These are phyloP conservation scores for Xylaria cubensis DNA, from an alignment of 495 filamentous ascomycete genomes.

Conservation along the genomic window DNA sequence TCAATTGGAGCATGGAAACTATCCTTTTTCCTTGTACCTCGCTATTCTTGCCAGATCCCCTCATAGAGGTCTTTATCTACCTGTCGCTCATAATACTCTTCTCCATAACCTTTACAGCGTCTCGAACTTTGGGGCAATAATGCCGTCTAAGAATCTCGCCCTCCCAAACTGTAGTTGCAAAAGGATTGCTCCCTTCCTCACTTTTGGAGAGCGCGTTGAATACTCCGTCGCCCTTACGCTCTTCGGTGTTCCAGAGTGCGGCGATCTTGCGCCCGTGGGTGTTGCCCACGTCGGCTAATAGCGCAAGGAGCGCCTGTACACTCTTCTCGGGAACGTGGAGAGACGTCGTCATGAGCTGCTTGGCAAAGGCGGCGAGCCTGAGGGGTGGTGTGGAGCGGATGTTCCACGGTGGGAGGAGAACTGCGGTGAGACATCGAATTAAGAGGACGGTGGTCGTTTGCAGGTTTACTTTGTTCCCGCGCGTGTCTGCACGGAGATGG, in stretches of 20 bases:
- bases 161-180: constrained; percentile 91
- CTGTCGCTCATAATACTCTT: constrained; percentile 52
- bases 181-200: constrained; percentile 58
- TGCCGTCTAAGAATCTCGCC: constrained; percentile 84
- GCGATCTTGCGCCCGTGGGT: constrained; percentile 72
- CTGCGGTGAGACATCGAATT: constrained; percentile 78
- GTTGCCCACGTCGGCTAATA: constrained; percentile 77
- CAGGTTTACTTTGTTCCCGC: constrained; percentile 80
- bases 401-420: constrained; percentile 71
- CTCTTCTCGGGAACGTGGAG: constrained; percentile 92
- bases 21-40: neutral
- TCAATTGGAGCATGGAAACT: neutral
- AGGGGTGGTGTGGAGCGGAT: constrained; percentile 70
- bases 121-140: constrained; percentile 84
- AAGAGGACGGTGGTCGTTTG: constrained; percentile 91
- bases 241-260: constrained; percentile 83
- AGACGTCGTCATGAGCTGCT: constrained; percentile 81
- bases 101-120: constrained; percentile 75
- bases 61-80: neutral
- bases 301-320: constrained; percentile 72
- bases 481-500: constrained; percentile 32
- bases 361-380: constrained; percentile 89
- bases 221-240: constrained; percentile 73
- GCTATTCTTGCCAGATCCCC: neutral
- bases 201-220: constrained; percentile 56